Percentiles rank a stretch among this genome's conserved stretches.
Conservation (phyloP, 2,329 filamentous ascomycete species). For the Diaporthe sp. region DNA sequence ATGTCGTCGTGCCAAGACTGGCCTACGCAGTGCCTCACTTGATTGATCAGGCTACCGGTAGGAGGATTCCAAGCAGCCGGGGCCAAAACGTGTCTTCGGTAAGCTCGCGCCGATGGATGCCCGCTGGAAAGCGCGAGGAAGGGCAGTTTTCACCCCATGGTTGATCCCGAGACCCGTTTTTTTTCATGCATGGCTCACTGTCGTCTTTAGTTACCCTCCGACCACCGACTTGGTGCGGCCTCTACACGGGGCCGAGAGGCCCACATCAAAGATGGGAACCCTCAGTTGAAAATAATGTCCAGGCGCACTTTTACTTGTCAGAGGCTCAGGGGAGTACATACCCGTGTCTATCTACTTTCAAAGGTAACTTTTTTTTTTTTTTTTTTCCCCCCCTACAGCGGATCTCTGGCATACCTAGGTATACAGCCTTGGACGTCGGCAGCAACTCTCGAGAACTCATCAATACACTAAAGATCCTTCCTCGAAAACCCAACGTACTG, state of each 20-base stretch:
- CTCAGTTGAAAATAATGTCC: neutral
- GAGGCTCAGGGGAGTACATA: no score
- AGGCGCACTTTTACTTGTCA: neutral
- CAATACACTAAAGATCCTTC: neutral
- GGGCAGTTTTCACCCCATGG: neutral
- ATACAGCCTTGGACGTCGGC: neutral
- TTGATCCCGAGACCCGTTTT: constrained; percentile 3
- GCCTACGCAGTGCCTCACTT: neutral
- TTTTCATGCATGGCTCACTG: neutral
- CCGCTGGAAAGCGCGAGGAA: constrained; percentile 8
- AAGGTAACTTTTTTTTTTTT: neutral
- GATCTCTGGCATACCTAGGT: neutral
- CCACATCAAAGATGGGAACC: neutral
- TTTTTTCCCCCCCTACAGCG: neutral
- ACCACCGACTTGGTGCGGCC: constrained; percentile 17
- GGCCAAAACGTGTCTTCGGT: neutral
- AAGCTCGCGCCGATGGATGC: neutral
- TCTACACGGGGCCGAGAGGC: constrained; percentile 6
- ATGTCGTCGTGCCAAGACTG: neutral
- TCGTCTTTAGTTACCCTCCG: constrained; percentile 4
- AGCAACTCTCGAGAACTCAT: neutral
- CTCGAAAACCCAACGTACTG: neutral
- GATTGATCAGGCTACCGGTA: neutral
- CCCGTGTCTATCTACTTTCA: neutral
- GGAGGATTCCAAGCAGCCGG: neutral